Evolutionary conservation across 768 basidiomycete genomes (phyloP).

Genomic region (Phanerochaete carnosa): DNA sequence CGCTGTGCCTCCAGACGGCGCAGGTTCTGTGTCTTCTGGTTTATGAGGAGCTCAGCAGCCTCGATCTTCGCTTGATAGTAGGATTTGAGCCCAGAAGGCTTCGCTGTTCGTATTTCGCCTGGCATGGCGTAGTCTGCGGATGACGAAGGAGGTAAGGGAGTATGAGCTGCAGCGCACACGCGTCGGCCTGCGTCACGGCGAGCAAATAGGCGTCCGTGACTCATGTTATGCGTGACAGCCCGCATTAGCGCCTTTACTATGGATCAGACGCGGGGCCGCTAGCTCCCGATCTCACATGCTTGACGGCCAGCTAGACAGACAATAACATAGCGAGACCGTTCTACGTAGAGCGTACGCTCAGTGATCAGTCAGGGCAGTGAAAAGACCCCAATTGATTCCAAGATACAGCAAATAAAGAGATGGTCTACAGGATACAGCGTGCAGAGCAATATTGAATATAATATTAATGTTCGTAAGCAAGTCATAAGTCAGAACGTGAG

Average conservation of each 20-base stretch:
- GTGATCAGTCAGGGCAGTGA: no score
- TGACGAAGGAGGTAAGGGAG: neutral
- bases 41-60: constrained; percentile 86
- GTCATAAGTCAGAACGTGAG: neutral
- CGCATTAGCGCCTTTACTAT: neutral
- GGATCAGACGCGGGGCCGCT: no score
- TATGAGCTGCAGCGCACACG: neutral
- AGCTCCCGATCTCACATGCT: no score
- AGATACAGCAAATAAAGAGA: constrained; percentile 1
- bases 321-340: no score
- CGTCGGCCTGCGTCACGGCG: neutral
- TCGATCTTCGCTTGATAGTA: constrained; percentile 98
- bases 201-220: constrained; percentile 1
- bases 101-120: constrained; percentile 28
- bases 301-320: no score
- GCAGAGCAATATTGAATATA: neutral
- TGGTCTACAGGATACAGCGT: neutral
- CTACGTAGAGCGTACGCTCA: no score
- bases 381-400: no score
- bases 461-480: neutral
- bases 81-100: constrained; percentile 68
- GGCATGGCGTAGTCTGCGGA: constrained; percentile 31
- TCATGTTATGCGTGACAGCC: neutral
- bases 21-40: constrained; percentile 95
- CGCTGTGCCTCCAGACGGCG: constrained; percentile 94